Evolutionary conservation across 1,139 yeast genomes (phyloP).

Genomic region (Cylindricascospora bacillispora): DNA sequence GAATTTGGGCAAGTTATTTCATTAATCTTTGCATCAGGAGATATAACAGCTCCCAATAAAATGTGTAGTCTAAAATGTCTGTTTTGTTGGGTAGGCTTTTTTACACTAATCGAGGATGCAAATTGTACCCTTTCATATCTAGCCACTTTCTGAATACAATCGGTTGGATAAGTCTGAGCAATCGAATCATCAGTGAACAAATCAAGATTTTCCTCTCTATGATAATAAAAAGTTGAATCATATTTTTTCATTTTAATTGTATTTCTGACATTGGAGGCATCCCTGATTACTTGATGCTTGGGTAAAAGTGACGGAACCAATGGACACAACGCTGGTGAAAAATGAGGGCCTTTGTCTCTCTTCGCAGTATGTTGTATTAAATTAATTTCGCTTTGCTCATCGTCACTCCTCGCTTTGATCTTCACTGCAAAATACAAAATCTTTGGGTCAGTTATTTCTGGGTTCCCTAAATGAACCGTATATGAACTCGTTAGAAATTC

Average conservation of each 20-base stretch:
- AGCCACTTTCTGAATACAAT: slow-evolving; percentile 46
- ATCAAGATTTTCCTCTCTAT: slow-evolving; percentile 17
- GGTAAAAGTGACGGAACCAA: slow-evolving; percentile 50
- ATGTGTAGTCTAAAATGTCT: slow-evolving; percentile 43
- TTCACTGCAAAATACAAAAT: slow-evolving; percentile 47
- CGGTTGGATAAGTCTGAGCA: slow-evolving; percentile 31
- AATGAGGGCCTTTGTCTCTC: slow-evolving; percentile 60
- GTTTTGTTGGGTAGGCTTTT: slow-evolving; percentile 33
- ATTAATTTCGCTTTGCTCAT: slow-evolving; percentile 36
- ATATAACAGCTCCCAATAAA: slow-evolving; percentile 40
- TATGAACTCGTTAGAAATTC: slow-evolving; percentile 17
- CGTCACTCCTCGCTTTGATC: slow-evolving; percentile 43
- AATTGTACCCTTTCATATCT: slow-evolving; percentile 59
- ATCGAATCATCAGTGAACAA: slow-evolving; percentile 12
- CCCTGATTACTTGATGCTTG: slow-evolving; percentile 41
- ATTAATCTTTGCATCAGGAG: not conserved
- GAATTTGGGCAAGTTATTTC: slow-evolving; percentile 1
- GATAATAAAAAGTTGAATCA: slow-evolving; percentile 40
- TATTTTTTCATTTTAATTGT: slow-evolving; percentile 38
- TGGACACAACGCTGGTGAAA: slow-evolving; percentile 46
- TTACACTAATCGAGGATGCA: slow-evolving; percentile 46
- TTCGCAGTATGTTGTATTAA: slow-evolving; percentile 60
- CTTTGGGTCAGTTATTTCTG: slow-evolving; percentile 15
- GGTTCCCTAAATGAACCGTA: slow-evolving; percentile 4
- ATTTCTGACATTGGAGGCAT: slow-evolving; percentile 49